Evolutionary conservation across 805 yeast genomes (phyloP).

Genomic region (Candida krabiensis): DNA sequence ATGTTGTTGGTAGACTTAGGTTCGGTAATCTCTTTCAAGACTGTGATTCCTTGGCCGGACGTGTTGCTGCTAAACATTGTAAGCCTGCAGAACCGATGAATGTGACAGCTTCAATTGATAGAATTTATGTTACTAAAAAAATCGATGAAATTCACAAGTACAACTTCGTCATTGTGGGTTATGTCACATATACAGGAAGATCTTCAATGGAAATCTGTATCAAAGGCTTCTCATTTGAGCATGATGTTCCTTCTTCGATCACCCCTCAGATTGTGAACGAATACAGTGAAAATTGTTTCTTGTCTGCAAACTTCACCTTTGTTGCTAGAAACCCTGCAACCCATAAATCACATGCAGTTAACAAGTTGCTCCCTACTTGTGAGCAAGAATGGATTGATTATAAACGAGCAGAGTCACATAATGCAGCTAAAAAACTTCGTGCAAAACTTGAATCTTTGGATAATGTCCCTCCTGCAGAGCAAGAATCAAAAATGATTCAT

Average conservation of each 20-base stretch:
- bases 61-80: constrained; percentile 89
- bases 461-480: constrained; percentile 72
- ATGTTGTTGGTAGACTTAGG: constrained; percentile 87
- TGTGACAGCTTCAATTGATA: constrained; percentile 93
- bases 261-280: constrained; percentile 58
- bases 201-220: constrained; percentile 95
- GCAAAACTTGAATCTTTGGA: constrained; percentile 63
- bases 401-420: constrained; percentile 85
- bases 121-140: constrained; percentile 83
- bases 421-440: constrained; percentile 77
- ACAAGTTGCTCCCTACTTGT: constrained; percentile 71
- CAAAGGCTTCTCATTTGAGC: constrained; percentile 76
- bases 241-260: constrained; percentile 47
- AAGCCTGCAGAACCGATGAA: constrained; percentile 95
- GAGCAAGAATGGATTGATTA: constrained; percentile 81
- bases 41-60: constrained; percentile 89
- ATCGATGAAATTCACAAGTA: constrained; percentile 73
- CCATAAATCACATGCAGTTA: constrained; percentile 86
- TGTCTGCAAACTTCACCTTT: constrained; percentile 90
- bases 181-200: constrained; percentile 91
- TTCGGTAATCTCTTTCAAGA: constrained; percentile 95
- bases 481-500: constrained; percentile 75
- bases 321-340: constrained; percentile 94
- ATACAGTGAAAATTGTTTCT: constrained; percentile 59
- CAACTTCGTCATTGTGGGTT: constrained; percentile 84